phyloP scores from a whole-genome alignment of 345 rosid species.

The Populus tremula region DNA sequence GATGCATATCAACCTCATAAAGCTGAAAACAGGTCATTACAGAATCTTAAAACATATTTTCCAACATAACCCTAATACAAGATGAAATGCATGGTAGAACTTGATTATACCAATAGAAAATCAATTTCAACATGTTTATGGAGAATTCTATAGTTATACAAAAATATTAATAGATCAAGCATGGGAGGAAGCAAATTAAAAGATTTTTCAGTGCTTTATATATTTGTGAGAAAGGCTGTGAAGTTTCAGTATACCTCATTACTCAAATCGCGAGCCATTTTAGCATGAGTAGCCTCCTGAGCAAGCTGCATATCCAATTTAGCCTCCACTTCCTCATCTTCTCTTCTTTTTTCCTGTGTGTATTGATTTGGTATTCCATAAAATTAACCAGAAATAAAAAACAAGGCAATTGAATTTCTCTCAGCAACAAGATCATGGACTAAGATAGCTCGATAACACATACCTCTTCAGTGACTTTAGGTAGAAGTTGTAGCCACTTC shows the following conservation, averaged over 20 bases:
- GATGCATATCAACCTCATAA: conserved; percentile 57
- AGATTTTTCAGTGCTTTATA: background rate
- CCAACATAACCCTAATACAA: background rate
- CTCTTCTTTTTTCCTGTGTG: conserved; percentile 67
- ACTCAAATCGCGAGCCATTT: conserved; percentile 69
- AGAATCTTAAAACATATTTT: conserved; percentile 4
- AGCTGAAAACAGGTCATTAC: conserved; percentile 45
- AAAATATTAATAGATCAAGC: background rate
- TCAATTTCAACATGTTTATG: background rate
- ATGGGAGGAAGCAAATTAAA: background rate
- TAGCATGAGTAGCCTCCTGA: conserved; percentile 80
- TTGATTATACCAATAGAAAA: background rate
- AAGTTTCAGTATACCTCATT: conserved; percentile 48
- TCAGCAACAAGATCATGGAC: background rate
- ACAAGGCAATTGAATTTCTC: background rate
- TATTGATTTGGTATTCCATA: background rate
- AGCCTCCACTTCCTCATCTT: conserved; percentile 76
- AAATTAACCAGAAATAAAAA: background rate
- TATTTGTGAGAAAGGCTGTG: background rate
- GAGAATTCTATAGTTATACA: background rate
- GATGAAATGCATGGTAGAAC: background rate
- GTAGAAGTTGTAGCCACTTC: conserved; percentile 77
- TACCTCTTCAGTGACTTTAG: conserved; percentile 91
- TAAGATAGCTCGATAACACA: background rate
- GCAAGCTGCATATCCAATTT: conserved; percentile 74